phyloP scores from a whole-genome alignment of 139 green algal genomes.

The Axilococcus clingmanii region DNA sequence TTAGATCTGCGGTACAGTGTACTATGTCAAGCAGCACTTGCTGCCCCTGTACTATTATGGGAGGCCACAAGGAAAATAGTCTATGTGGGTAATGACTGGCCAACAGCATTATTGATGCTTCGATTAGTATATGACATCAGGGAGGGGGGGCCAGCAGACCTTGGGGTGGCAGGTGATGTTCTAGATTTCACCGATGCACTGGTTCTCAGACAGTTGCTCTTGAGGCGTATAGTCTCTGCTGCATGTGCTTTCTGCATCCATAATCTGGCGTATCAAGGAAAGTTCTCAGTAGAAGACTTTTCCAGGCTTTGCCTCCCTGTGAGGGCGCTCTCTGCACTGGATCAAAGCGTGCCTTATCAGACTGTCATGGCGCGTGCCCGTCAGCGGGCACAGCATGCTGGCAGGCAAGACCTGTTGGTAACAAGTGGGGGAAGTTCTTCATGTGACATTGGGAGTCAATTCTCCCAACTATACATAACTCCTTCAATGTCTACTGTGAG shows the following conservation, averaged over 20 bases:
- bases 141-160: neutral
- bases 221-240: conserved; percentile 5
- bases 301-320: conserved; percentile 19
- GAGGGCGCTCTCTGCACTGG: neutral
- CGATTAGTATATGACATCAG: conserved; percentile 20
- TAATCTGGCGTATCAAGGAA: conserved; percentile 35
- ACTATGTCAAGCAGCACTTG: conserved; percentile 70
- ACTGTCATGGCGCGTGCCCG: neutral
- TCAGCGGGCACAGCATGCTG: no score
- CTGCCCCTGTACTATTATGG: conserved; percentile 54
- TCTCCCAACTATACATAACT: neutral
- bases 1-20: conserved; percentile 59
- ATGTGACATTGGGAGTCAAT: neutral
- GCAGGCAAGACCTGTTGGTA: neutral
- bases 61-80: conserved; percentile 6
- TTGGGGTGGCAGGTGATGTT: neutral
- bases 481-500: neutral
- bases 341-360: neutral
- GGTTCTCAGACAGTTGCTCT: conserved; percentile 10
- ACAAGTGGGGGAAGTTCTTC: neutral
- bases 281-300: conserved; percentile 10
- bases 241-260: conserved; percentile 33
- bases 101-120: conserved; percentile 22
- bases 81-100: conserved; percentile 47
- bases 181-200: neutral